Evolutionary conservation across 106 monocot genomes (phyloP).

Genomic region (Vanilla planifolia): DNA sequence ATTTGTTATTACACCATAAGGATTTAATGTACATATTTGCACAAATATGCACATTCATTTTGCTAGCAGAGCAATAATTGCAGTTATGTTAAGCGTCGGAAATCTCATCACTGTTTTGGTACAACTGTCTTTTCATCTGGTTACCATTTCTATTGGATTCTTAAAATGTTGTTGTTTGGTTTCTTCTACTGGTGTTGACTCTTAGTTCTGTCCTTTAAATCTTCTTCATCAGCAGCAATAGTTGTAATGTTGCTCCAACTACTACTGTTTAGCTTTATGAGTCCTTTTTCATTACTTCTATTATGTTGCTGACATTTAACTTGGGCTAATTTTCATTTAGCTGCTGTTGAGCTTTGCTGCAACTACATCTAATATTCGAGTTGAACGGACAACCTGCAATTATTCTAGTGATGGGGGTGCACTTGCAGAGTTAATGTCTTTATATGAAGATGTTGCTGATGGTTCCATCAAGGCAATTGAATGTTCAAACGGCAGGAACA

Average conservation of each 20-base stretch:
- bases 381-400: slow-evolving; percentile 47
- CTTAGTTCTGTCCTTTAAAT: not conserved
- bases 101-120: not conserved
- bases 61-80: not conserved
- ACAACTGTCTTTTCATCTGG: not conserved
- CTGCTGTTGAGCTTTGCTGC: slow-evolving; percentile 67
- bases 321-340: slow-evolving; percentile 27
- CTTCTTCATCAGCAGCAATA: no score
- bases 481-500: slow-evolving; percentile 10
- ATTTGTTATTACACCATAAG: no score
- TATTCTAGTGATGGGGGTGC: slow-evolving; percentile 75
- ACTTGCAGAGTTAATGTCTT: slow-evolving; percentile 73
- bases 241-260: no score
- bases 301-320: not conserved
- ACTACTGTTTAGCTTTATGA: no score
- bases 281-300: not conserved
- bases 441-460: slow-evolving; percentile 50
- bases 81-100: not conserved
- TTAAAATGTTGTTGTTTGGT: slow-evolving; percentile 5
- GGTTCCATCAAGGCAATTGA: slow-evolving; percentile 11
- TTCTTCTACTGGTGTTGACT: not conserved
- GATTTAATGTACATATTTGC: no score
- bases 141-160: not conserved
- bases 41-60: no score
- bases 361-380: slow-evolving; percentile 61